Percentiles rank a stretch among this genome's conserved stretches.
phyloP scores from a whole-genome alignment of 2,329 filamentous ascomycete genomes.

The Fusarium redolens region DNA sequence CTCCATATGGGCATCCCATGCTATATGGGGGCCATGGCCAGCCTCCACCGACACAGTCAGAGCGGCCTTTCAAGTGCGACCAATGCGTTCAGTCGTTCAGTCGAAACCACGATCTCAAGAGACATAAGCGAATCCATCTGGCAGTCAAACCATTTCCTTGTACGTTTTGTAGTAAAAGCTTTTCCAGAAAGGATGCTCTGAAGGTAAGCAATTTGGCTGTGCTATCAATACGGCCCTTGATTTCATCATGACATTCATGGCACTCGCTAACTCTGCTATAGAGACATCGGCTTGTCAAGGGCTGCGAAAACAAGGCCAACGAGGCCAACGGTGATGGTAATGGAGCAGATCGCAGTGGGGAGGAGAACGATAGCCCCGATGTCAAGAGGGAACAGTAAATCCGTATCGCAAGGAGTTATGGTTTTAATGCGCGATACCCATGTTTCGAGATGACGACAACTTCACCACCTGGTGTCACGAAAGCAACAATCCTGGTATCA shows the following conservation, averaged over 20 bases:
- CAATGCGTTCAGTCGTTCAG: constrained; percentile 94
- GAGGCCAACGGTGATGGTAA: constrained; percentile 43
- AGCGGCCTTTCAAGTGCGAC: constrained; percentile 95
- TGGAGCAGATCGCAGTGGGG: constrained; percentile 38
- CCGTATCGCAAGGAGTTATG: constrained; percentile 3
- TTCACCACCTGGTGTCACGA: neutral
- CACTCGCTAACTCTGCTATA: constrained; percentile 47
- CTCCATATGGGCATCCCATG: constrained; percentile 67
- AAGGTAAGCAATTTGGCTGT: constrained; percentile 73
- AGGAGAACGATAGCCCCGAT: constrained; percentile 40
- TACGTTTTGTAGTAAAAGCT: constrained; percentile 91
- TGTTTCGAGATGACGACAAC: constrained; percentile 25
- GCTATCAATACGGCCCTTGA: neutral
- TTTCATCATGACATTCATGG: neutral
- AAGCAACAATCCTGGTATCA: neutral
- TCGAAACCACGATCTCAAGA: constrained; percentile 93
- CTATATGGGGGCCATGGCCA: constrained; percentile 69
- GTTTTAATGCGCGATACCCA: constrained; percentile 21
- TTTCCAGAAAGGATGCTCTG: constrained; percentile 94
- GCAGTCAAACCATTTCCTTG: constrained; percentile 97
- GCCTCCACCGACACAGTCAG: constrained; percentile 64
- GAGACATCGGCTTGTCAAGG: constrained; percentile 73
- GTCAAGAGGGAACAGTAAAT: constrained; percentile 40
- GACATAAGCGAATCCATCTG: constrained; percentile 94
- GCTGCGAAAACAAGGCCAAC: constrained; percentile 60